Percentiles rank a stretch among this genome's conserved stretches.
These are phyloP conservation scores for Aspergillus caelatus DNA, from an alignment of 2,329 filamentous ascomycete genomes.

Conservation along the genomic window DNA sequence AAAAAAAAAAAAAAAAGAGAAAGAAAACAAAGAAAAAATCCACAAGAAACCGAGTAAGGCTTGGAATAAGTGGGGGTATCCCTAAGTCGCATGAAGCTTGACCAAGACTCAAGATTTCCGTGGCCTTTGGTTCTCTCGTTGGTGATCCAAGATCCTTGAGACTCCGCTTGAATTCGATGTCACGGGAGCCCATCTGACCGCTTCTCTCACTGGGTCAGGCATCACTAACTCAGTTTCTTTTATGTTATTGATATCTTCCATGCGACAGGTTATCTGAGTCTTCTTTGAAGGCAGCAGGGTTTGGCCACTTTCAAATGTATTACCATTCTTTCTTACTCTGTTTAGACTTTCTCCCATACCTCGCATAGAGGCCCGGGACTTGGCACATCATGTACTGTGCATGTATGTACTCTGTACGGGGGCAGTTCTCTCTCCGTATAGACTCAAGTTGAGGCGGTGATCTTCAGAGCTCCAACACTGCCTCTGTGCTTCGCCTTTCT, in stretches of 20 bases:
- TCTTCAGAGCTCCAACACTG: slow-evolving; percentile 9
- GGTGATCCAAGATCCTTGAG: slow-evolving; percentile 2
- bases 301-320: neutral
- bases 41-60: neutral
- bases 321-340: neutral
- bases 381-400: slow-evolving; percentile 2
- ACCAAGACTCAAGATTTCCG: slow-evolving; percentile 18
- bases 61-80: slow-evolving; percentile 21
- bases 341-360: neutral
- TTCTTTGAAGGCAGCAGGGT: neutral
- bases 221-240: slow-evolving; percentile 13
- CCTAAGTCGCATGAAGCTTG: slow-evolving; percentile 27
- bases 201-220: slow-evolving; percentile 17
- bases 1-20: neutral
- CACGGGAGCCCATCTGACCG: slow-evolving; percentile 16
- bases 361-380: neutral
- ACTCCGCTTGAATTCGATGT: slow-evolving; percentile 8
- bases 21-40: neutral
- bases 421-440: neutral
- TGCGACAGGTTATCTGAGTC: neutral
- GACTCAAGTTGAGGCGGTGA: slow-evolving; percentile 1
- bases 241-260: slow-evolving; percentile 2
- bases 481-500: slow-evolving; percentile 15
- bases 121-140: slow-evolving; percentile 14
- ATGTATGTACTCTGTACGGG: neutral